A percentile compares a stretch with the other conserved stretches of the same genome.
Evolutionary conservation across 2,329 filamentous ascomycete species (phyloP).

Genomic region (Pseudocercospora vitis): DNA sequence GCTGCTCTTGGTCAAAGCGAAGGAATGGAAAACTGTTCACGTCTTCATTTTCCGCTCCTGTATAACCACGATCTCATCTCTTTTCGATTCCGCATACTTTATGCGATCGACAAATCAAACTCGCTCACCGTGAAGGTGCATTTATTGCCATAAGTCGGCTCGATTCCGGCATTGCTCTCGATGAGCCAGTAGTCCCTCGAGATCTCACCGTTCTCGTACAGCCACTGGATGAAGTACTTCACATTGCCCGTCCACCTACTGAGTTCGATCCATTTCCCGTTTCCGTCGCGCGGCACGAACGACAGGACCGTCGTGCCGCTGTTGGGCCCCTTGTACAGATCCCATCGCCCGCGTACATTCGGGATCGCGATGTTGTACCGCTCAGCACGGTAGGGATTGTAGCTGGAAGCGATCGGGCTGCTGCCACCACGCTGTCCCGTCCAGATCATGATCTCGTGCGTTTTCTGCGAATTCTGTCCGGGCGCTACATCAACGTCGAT

Average conservation of each 20-base stretch:
- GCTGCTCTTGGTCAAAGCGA: too few relatives aligned
- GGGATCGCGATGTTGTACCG: neutral
- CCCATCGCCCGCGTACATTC: neutral
- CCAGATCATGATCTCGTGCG: neutral
- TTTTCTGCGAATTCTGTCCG: neutral
- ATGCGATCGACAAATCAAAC: neutral
- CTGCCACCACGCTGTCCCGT: neutral
- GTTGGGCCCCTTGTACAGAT: neutral
- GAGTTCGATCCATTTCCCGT: neutral
- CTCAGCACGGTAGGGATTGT: neutral
- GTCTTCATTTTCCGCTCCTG: too few relatives aligned
- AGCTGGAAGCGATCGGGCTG: neutral
- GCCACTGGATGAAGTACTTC: neutral
- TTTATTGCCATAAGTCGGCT: neutral
- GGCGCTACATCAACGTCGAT: too few relatives aligned
- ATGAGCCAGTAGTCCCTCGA: neutral
- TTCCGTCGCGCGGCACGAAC: neutral
- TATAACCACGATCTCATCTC: too few relatives aligned
- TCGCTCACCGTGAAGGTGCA: neutral
- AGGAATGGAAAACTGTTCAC: too few relatives aligned
- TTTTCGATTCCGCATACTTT: too few relatives aligned
- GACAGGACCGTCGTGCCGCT: neutral
- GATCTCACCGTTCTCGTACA: neutral
- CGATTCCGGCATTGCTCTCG: neutral
- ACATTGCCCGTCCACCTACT: neutral